These are phyloP conservation scores for Gamsiella multidivaricata DNA, from an alignment of 192 early-diverging fungal species.

Conservation along the genomic window DNA sequence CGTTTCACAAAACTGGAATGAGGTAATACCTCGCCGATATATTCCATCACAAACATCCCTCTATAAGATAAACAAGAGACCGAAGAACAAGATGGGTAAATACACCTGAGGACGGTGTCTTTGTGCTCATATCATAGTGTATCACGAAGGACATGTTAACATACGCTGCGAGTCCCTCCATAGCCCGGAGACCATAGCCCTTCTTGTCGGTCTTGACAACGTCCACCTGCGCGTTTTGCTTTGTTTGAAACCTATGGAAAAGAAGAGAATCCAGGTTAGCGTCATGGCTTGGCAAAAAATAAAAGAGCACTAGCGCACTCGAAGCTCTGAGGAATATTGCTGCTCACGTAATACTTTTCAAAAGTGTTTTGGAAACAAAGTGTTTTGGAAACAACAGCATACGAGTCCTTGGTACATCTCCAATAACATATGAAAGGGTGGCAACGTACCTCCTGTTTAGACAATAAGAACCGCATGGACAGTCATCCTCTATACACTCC, in stretches of 20 bases:
- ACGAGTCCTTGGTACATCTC: background rate
- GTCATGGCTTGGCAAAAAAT: background rate
- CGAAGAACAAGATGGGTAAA: background rate
- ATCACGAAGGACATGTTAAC: background rate
- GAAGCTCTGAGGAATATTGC: background rate
- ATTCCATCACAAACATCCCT: conserved; percentile 96
- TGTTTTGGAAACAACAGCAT: background rate
- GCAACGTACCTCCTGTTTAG: conserved; percentile 83
- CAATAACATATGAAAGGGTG: background rate
- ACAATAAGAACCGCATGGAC: conserved; percentile 89
- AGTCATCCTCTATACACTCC: conserved; percentile 91
- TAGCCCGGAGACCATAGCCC: conserved; percentile 91
- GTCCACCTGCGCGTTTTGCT: conserved; percentile 86
- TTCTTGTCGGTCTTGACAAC: conserved; percentile 93
- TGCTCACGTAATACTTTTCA: background rate
- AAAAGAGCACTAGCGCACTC: background rate
- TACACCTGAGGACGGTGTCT: too few species aligned
- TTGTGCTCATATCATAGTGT: background rate
- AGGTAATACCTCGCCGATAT: conserved; percentile 95
- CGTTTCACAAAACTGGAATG: conserved; percentile 85
- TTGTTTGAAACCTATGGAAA: conserved; percentile 85
- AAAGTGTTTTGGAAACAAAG: background rate
- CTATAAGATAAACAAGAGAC: conserved; percentile 55
- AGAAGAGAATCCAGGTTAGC: background rate
- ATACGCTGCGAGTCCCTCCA: conserved; percentile 71